Evolutionary conservation across 805 yeast genomes (phyloP), one percentile per base, ranked within the genome.

Genomic region (Ogataea henricii): DNA sequence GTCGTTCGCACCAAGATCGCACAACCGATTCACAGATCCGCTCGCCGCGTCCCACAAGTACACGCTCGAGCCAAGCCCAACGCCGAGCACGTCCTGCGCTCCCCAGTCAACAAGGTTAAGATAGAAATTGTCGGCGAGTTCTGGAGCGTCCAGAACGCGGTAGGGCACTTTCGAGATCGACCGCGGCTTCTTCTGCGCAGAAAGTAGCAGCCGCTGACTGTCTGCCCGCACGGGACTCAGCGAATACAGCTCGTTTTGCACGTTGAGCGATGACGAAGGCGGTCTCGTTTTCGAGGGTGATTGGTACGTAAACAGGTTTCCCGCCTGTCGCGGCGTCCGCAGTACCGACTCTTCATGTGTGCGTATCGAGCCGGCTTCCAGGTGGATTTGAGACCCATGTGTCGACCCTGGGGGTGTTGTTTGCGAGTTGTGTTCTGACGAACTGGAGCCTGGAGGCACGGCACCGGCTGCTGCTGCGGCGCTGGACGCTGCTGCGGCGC

Each of bases 21-120:
- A 87, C 30, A 94, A 73, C 55, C 90, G 78, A 50, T 82, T 82
- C 1, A 92, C 97, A 2, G 84, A 79, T 16, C 96, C 96, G 0
- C 89, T 81, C 8, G 82, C 72, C 1, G 96, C 96, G 63, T 90
- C 90, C 89, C 98, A 91, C 12, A 92, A 69, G 62, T 94, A 94
- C 1, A 91, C 97, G 40, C 87, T 78, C 41, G 88, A 82, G 0
- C 94, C 95, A 37, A 94, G 72, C 0, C 97, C 98, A 6, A 94
- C 98, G 1, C 92, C 96, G 34, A 94, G 70, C 27, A 87, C 71
- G 65, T 92, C 96, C 48, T 85, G 89, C 21, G 89, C 79, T 0
- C 97, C 96, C 99, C 99, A 92, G 64, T 94, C 98, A 1, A 94
- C 87, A 47, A 94, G 73, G 59, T 94, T 94, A 43, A 90, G 75